Percentiles rank a stretch among this genome's conserved stretches.
Evolutionary conservation across 345 rosid genomes (phyloP).

Genomic region (Eucalyptus fibrosa): DNA sequence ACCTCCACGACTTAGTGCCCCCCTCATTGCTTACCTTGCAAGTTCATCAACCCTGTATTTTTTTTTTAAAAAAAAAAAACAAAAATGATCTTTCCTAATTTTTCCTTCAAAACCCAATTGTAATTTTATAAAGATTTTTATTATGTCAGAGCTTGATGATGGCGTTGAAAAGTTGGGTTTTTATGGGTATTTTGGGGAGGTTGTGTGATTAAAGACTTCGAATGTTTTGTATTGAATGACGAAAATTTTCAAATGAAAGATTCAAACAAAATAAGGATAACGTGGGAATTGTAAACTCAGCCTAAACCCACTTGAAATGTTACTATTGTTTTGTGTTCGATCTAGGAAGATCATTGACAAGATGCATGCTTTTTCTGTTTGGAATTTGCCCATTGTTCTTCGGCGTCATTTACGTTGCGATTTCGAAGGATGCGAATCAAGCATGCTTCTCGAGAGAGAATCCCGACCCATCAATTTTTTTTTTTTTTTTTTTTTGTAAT

Average conservation of each 20-base stretch:
- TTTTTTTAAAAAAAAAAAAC: neutral
- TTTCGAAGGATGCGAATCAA: rapidly evolving
- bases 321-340: neutral
- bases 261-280: neutral
- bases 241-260: neutral
- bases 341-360: neutral
- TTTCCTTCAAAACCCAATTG: neutral
- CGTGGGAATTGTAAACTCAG: neutral
- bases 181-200: neutral
- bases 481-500: too few relatives aligned
- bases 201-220: neutral
- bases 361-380: neutral
- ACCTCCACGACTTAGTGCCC: neutral
- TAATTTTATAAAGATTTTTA: neutral
- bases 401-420: neutral
- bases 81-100: neutral
- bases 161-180: neutral
- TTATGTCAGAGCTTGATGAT: neutral
- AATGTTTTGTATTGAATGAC: neutral
- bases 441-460: neutral
- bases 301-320: neutral
- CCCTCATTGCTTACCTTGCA: neutral
- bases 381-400: rapidly evolving
- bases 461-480: neutral
- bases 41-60: neutral